phyloP scores from a whole-genome alignment of 176 grass and related monocot genomes.

The Bolboschoenus planiculmis region DNA sequence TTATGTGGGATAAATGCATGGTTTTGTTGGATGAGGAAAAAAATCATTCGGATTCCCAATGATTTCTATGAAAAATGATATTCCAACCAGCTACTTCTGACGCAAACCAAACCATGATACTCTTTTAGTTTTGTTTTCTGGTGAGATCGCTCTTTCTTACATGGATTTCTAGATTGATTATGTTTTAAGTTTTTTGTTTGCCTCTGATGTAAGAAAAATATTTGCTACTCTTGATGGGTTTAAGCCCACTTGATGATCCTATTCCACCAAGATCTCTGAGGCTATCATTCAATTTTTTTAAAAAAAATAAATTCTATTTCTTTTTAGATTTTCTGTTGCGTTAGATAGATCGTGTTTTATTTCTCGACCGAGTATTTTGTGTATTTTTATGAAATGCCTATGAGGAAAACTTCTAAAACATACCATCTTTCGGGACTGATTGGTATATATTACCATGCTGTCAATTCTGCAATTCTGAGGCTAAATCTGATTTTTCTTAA shows the following conservation, averaged over 20 bases:
- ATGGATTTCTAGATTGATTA: not conserved
- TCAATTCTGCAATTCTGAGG: slow-evolving; percentile 22
- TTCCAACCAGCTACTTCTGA: slow-evolving; percentile 27
- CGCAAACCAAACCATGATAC: not conserved
- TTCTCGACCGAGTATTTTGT: not conserved
- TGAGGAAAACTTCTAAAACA: not conserved
- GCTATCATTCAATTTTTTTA: not conserved
- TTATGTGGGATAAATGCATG: not conserved
- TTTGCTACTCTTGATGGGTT: slow-evolving; percentile 32
- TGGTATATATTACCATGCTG: slow-evolving; percentile 21
- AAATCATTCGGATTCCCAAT: slow-evolving; percentile 29
- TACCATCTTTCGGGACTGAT: slow-evolving; percentile 20
- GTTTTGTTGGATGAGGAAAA: slow-evolving; percentile 17
- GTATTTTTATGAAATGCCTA: not conserved
- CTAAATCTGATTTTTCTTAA: not conserved
- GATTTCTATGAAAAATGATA: slow-evolving; percentile 26
- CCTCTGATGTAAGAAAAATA: slow-evolving; percentile 26
- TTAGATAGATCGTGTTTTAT: not conserved
- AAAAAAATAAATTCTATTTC: not conserved
- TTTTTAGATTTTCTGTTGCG: not conserved
- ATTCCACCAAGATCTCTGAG: slow-evolving; percentile 32
- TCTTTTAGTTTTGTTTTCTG: not conserved
- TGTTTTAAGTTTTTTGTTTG: not conserved
- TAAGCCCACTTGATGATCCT: slow-evolving; percentile 12
- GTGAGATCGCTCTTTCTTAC: not conserved